Percentiles rank a stretch among this genome's conserved stretches.
These are phyloP conservation scores for Capronia americana DNA, from an alignment of 2,329 filamentous ascomycete species.

Conservation along the genomic window DNA sequence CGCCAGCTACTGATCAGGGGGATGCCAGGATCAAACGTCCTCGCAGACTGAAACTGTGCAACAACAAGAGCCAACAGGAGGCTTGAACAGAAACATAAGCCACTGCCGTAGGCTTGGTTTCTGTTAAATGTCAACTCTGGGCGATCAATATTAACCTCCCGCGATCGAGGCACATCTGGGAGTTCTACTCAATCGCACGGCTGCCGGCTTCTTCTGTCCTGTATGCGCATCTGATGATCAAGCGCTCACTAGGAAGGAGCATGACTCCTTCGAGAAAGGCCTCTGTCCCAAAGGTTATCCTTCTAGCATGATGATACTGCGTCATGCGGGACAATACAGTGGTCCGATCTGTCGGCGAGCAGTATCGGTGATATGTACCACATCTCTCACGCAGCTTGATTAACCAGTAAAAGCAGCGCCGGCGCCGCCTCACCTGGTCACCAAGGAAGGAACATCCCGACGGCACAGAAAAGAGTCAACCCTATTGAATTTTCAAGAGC, in stretches of 20 bases:
- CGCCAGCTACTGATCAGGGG: neutral
- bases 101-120: neutral
- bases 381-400: neutral
- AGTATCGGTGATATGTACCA: neutral
- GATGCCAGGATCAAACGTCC: neutral
- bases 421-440: neutral
- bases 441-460: neutral
- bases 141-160: neutral
- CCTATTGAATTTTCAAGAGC: neutral
- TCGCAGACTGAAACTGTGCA: neutral
- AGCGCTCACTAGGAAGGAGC: neutral
- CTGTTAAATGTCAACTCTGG: neutral
- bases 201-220: neutral
- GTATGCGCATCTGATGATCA: neutral
- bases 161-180: neutral
- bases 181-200: neutral
- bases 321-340: neutral
- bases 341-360: neutral
- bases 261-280: neutral
- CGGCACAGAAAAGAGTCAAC: neutral
- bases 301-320: neutral
- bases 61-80: neutral
- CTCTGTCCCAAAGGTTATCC: neutral
- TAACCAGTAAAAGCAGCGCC: neutral
- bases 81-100: neutral